A percentile compares a stretch with the other conserved stretches of the same genome.
phyloP scores from a whole-genome alignment of 2,329 filamentous ascomycete genomes.

The Fusarium anthophilum region DNA sequence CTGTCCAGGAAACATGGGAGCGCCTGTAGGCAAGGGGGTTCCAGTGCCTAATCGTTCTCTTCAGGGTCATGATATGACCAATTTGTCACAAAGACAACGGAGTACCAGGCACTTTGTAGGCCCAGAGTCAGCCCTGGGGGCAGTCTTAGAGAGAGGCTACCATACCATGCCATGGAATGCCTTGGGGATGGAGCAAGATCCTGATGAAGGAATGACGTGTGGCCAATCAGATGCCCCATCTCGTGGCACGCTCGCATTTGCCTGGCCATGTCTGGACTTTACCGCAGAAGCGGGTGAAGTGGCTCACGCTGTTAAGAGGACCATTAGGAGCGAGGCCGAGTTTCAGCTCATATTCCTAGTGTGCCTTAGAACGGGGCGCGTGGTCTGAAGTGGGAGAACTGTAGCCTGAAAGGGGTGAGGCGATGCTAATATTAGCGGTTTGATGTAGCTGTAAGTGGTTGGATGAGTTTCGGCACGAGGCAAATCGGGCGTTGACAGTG shows the following conservation, averaged over 20 bases:
- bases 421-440: not conserved
- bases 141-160: slow-evolving; percentile 7
- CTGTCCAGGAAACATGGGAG: not conserved
- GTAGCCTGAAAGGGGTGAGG: slow-evolving; percentile 6
- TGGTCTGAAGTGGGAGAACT: slow-evolving; percentile 12
- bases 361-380: slow-evolving; percentile 3
- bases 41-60: not conserved
- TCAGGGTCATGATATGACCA: not conserved
- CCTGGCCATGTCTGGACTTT: slow-evolving; percentile 28
- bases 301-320: slow-evolving; percentile 13
- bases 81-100: not conserved
- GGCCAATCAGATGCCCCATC: slow-evolving; percentile 30
- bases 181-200: slow-evolving; percentile 24
- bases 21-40: not conserved
- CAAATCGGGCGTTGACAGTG: not conserved
- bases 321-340: slow-evolving; percentile 19
- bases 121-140: slow-evolving; percentile 28
- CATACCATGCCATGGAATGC: slow-evolving; percentile 24
- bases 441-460: not conserved
- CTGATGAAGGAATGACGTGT: not conserved
- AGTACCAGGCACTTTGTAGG: slow-evolving; percentile 15
- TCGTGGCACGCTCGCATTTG: slow-evolving; percentile 38
- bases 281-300: slow-evolving; percentile 30
- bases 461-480: not conserved
- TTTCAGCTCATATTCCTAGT: slow-evolving; percentile 34